Percentiles rank a stretch among this genome's conserved stretches.
These are phyloP conservation scores for Gymnopilus junonius DNA, from an alignment of 768 basidiomycete species.

Conservation along the genomic window DNA sequence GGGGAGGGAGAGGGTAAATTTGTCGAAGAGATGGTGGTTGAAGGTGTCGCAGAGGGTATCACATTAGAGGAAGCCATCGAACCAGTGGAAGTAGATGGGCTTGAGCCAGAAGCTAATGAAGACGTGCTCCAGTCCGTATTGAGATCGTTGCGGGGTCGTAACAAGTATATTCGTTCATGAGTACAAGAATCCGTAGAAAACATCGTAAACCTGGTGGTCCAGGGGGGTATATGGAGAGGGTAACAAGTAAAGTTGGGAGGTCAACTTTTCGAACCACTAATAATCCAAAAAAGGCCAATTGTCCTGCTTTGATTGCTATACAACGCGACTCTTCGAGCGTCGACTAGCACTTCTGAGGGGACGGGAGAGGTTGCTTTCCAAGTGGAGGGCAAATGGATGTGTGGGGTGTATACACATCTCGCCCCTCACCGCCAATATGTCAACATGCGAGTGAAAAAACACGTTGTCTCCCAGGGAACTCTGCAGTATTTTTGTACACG, in stretches of 20 bases:
- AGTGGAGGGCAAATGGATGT: neutral
- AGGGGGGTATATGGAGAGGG: conserved; percentile 20
- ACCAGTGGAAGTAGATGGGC: conserved; percentile 5
- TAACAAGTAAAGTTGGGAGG: conserved; percentile 7
- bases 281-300: conserved; percentile 32
- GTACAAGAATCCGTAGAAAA: neutral
- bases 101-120: conserved; percentile 10
- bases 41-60: conserved; percentile 10
- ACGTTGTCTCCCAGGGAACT: conserved; percentile 33
- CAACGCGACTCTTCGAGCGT: neutral
- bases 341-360: neutral
- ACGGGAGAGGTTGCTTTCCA: conserved; percentile 1
- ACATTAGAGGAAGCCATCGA: conserved; percentile 2
- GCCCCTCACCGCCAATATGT: neutral
- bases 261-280: conserved; percentile 30
- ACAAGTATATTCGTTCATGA: conserved; percentile 11
- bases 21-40: conserved; percentile 7
- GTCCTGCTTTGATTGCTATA: conserved; percentile 18
- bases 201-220: conserved; percentile 19
- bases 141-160: conserved; percentile 23
- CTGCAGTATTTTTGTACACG: conserved; percentile 7
- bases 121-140: conserved; percentile 12
- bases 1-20: conserved; percentile 2
- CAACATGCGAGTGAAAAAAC: conserved; percentile 11
- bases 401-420: conserved; percentile 3